A percentile compares a stretch with the other conserved stretches of the same genome.
Conservation (phyloP, 2,329 filamentous ascomycete species). For the Alternaria postmessia region DNA sequence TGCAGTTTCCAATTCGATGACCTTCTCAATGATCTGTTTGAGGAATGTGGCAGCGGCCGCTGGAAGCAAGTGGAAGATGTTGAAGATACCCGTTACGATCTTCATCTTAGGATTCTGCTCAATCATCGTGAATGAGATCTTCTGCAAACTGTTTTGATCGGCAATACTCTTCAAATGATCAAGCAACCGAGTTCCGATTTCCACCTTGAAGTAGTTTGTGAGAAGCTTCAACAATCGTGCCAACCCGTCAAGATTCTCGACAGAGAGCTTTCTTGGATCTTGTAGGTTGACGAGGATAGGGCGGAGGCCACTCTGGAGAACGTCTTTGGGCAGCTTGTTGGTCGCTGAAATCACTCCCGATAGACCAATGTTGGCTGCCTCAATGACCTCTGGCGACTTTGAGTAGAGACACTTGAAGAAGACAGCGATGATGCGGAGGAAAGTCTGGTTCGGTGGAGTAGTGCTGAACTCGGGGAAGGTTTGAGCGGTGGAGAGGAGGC, state of each 20-base stretch:
- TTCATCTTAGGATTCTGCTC: slow-evolving; percentile 94
- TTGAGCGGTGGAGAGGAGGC: slow-evolving; percentile 91
- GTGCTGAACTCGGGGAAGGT: slow-evolving; percentile 90
- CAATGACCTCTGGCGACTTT: slow-evolving; percentile 89
- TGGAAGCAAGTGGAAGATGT: slow-evolving; percentile 96
- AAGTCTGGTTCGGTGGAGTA: slow-evolving; percentile 70
- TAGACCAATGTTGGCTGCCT: slow-evolving; percentile 89
- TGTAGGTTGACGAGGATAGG: slow-evolving; percentile 97
- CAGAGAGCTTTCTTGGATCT: slow-evolving; percentile 87
- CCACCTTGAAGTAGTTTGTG: slow-evolving; percentile 98
- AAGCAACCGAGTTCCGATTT: slow-evolving; percentile 91
- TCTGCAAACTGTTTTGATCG: slow-evolving; percentile 79
- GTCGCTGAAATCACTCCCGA: slow-evolving; percentile 87
- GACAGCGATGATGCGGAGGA: slow-evolving; percentile 78
- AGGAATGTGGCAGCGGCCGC: slow-evolving; percentile 90
- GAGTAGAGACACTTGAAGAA: slow-evolving; percentile 99
- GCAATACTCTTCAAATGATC: slow-evolving; percentile 94
- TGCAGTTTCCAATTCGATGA: slow-evolving; percentile 86
- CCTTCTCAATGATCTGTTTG: slow-evolving; percentile 85
- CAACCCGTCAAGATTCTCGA: slow-evolving; percentile 88
- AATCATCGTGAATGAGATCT: slow-evolving; percentile 92
- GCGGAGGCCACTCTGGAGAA: slow-evolving; percentile 90
- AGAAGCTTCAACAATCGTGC: slow-evolving; percentile 87
- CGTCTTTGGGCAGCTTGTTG: slow-evolving; percentile 91
- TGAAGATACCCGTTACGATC: slow-evolving; percentile 91